Evolutionary conservation across 805 yeast genomes (phyloP), one percentile per base, ranked within the genome.

Genomic region (Kodamaea jinghongensis): DNA sequence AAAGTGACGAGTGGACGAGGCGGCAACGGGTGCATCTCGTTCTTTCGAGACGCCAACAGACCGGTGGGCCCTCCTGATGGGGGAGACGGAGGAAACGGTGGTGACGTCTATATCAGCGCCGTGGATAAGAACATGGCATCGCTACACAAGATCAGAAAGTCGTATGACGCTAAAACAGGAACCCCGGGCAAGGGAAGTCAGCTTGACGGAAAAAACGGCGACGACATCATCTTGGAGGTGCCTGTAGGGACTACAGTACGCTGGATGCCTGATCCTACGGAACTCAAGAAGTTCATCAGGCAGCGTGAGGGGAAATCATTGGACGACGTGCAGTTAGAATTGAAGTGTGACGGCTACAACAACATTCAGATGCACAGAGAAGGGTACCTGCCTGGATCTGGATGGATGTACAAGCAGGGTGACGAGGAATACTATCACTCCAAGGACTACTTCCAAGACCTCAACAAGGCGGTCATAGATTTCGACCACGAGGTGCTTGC

Each of bases 51-150:
- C 49, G 86, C 96, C 3, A 86, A 89, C 29, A 65, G 86, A 31
- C 73, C 96, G 0, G 73, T 75, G 13, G 99, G 99, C 0, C 98
- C 99, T 0, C 96, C 99, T 0, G 95, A 90, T 60, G 99, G 99
- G n/a, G 99, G 99, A 7, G 97, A 93, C 63, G 99, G 99, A 22
- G 99, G 98, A 4, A 67, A 72, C 45, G 99, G 99, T 15, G 99
- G 99, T 2, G 73, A 82, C 38, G 75, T 93, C 2, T 91, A 83
- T 56, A 78, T 93, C 2, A 86, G 83, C 55, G 96, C 95, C 2
- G 80, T 82, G 1, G 78, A 78, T 36, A 31, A 34, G 31, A 86
- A 85, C 15, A 51, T 86, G 31, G 76, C 80, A 27, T 82, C 93
- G 3, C 61, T 93, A 43, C 88, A 87, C 50, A 79, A 79, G 44